Conservation (phyloP, 441 rosid genomes). For the Erodium trifolium region DNA sequence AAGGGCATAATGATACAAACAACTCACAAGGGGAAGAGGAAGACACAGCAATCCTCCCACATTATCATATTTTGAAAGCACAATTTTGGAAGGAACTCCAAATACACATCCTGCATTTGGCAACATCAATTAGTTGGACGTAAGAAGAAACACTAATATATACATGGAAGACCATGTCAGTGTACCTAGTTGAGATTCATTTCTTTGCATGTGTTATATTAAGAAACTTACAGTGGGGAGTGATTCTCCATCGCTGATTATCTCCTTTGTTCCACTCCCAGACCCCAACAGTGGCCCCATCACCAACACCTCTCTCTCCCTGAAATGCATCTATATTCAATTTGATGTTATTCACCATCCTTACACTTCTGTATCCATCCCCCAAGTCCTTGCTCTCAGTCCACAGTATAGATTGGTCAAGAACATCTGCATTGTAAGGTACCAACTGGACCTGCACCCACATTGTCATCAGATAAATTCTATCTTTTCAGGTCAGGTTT, state of each 20-base stretch:
- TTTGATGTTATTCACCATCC: slow-evolving; percentile 63
- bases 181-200: not conserved
- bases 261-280: slow-evolving; percentile 80
- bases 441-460: slow-evolving; percentile 56
- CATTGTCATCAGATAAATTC: not conserved
- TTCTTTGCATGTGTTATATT: not conserved
- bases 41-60: too few species aligned
- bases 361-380: slow-evolving; percentile 53
- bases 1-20: too few species aligned
- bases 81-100: too few species aligned
- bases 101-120: slow-evolving; percentile 18
- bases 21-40: too few species aligned
- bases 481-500: too few species aligned
- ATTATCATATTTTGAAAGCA: too few species aligned
- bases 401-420: slow-evolving; percentile 71
- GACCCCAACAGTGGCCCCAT: slow-evolving; percentile 66
- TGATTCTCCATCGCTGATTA: slow-evolving; percentile 77
- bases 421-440: slow-evolving; percentile 46
- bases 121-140: not conserved
- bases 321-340: slow-evolving; percentile 73
- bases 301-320: slow-evolving; percentile 67
- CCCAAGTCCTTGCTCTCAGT: slow-evolving; percentile 58
- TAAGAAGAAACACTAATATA: not conserved
- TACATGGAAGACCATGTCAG: not conserved
- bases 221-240: slow-evolving; percentile 51